A percentile compares a stretch with the other conserved stretches of the same genome.
Evolutionary conservation across 2,329 filamentous ascomycete genomes (phyloP).

Genomic region (Aureobasidium sp.): DNA sequence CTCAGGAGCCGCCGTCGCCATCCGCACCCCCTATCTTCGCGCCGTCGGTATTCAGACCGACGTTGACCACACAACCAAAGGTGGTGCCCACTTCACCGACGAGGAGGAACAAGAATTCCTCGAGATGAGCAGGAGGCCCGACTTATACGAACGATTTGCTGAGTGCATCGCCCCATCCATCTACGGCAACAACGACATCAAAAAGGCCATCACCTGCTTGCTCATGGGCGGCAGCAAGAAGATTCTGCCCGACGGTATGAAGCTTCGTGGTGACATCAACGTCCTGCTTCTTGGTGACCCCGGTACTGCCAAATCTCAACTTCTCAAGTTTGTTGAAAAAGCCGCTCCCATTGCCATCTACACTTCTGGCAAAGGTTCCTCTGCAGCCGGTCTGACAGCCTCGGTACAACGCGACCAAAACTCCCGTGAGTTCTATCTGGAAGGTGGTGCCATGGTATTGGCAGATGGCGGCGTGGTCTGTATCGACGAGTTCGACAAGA

Average conservation of each 20-base stretch:
- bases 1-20: conserved; percentile 76
- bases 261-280: conserved; percentile 94
- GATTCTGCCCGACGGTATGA: conserved; percentile 96
- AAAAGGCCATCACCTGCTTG: conserved; percentile 92
- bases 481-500: conserved; percentile 99
- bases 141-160: conserved; percentile 86
- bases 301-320: conserved; percentile 94
- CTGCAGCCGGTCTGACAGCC: conserved; percentile 91
- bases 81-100: conserved; percentile 71
- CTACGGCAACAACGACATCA: conserved; percentile 92
- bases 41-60: conserved; percentile 90
- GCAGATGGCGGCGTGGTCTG: conserved; percentile 95
- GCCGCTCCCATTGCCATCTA: conserved; percentile 96
- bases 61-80: conserved; percentile 81
- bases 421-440: conserved; percentile 93
- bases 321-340: conserved; percentile 96
- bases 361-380: conserved; percentile 96
- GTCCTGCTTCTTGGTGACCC: conserved; percentile 93
- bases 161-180: conserved; percentile 95
- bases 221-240: conserved; percentile 95
- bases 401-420: conserved; percentile 90
- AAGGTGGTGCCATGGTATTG: conserved; percentile 97
- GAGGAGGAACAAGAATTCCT: conserved; percentile 96
- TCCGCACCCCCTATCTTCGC: conserved; percentile 88
- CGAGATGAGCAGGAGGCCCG: conserved; percentile 81